Evolutionary conservation across 2,329 filamentous ascomycete genomes (phyloP).

Genomic region (Curvularia sp.): DNA sequence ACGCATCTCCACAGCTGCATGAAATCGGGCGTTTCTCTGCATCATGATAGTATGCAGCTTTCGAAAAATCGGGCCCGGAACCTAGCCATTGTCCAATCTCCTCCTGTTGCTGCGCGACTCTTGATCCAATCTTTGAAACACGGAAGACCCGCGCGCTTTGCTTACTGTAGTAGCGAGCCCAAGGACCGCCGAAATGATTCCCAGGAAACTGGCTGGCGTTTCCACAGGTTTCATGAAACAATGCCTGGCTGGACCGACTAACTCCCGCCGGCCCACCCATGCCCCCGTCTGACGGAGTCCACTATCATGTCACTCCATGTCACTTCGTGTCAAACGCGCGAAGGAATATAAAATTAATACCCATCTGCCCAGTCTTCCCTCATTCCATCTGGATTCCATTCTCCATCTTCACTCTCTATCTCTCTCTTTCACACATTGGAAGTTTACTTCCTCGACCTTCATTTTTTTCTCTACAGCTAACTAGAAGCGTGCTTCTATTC

Average conservation of each 20-base stretch:
- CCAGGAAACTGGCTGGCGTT: not conserved
- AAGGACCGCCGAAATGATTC: not conserved
- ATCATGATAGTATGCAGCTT: not conserved
- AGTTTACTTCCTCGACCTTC: slow-evolving; percentile 34
- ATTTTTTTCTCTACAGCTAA: slow-evolving; percentile 25
- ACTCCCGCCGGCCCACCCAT: not conserved
- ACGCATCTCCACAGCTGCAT: not conserved
- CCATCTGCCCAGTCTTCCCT: not conserved
- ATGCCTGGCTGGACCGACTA: not conserved
- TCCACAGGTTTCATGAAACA: slow-evolving; percentile 1
- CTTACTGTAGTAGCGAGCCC: not conserved
- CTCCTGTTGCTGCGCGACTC: not conserved
- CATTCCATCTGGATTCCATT: slow-evolving; percentile 7
- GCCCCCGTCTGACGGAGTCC: not conserved
- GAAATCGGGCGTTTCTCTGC: not conserved
- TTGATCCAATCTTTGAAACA: not conserved
- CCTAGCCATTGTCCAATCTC: not conserved
- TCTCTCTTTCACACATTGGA: slow-evolving; percentile 9
- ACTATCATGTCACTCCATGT: not conserved
- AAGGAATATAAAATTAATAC: not conserved
- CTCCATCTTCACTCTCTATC: slow-evolving; percentile 4
- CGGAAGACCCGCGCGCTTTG: not conserved
- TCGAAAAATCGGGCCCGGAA: not conserved
- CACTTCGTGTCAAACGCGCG: not conserved
- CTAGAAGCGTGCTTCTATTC: slow-evolving; percentile 26